Conservation (phyloP, 192 early-diverging fungal species). For the Backusella tuberculispora region DNA sequence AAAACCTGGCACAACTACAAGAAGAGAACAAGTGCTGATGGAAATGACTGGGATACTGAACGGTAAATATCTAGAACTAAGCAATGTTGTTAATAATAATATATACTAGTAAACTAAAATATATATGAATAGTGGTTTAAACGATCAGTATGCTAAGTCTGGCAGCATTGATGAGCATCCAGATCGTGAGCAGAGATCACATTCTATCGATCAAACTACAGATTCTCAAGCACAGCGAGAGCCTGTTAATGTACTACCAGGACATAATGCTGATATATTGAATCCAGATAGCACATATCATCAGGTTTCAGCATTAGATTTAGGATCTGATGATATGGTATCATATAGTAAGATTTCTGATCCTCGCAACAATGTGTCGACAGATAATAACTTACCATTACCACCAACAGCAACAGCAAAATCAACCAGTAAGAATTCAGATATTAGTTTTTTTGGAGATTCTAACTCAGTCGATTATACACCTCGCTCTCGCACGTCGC, state of each 20-base stretch:
- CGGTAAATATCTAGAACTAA: not conserved
- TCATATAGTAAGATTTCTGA: not conserved
- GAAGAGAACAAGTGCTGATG: not conserved
- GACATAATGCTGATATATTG: not conserved
- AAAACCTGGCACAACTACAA: not conserved
- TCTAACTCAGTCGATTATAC: not conserved
- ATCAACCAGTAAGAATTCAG: not conserved
- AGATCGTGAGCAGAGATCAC: not conserved
- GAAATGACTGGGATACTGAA: constrained; percentile 5
- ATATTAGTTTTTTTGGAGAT: constrained; percentile 12
- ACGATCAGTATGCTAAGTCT: not conserved
- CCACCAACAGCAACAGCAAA: not conserved
- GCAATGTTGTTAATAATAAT: not conserved
- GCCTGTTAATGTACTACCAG: not conserved
- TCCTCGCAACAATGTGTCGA: not conserved
- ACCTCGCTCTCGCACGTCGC: not conserved
- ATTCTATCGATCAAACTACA: not conserved
- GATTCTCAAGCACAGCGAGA: constrained; percentile 3
- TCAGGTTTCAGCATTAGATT: not conserved
- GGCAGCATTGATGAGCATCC: not conserved
- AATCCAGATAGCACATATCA: not conserved
- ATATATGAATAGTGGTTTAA: not conserved
- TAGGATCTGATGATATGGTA: constrained; percentile 13
- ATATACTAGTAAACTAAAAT: not conserved
- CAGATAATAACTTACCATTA: not conserved